Conservation (phyloP, 306 rosid genomes). For the Trichosanthes truncata region DNA sequence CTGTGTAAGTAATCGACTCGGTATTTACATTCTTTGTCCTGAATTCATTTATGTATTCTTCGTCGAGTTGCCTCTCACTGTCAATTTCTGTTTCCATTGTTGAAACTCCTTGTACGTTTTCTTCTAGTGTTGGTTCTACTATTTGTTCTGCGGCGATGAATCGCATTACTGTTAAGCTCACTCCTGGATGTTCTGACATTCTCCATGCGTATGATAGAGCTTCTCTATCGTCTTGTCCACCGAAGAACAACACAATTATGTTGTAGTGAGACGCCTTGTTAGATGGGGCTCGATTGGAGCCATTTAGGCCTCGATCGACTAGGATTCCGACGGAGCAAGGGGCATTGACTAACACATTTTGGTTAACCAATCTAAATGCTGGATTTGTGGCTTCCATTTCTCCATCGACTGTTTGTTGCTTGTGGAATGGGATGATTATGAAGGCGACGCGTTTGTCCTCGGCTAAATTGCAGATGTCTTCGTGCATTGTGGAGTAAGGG, state of each 20-base stretch:
- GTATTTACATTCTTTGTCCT: conserved; percentile 10
- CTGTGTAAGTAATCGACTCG: conserved; percentile 33
- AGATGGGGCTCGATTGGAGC: conserved; percentile 33
- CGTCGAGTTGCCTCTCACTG: conserved; percentile 47
- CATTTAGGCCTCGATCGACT: conserved; percentile 71
- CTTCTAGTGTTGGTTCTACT: conserved; percentile 4
- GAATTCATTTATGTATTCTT: conserved; percentile 40
- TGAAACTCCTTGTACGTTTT: neutral
- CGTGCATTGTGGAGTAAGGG: conserved; percentile 90
- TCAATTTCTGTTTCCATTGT: conserved; percentile 32
- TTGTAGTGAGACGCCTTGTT: conserved; percentile 40
- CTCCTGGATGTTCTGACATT: conserved; percentile 59
- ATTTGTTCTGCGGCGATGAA: conserved; percentile 34
- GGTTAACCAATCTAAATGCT: conserved; percentile 54
- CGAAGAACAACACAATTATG: conserved; percentile 54
- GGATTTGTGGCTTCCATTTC: conserved; percentile 87
- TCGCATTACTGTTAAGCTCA: conserved; percentile 42
- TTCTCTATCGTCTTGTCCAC: conserved; percentile 91
- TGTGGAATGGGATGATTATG: conserved; percentile 76
- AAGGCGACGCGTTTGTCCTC: conserved; percentile 70
- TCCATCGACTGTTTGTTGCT: conserved; percentile 90
- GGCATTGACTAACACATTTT: conserved; percentile 52
- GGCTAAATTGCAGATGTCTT: conserved; percentile 68
- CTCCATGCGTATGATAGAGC: conserved; percentile 78
- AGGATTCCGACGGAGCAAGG: conserved; percentile 89